Evolutionary conservation across 768 basidiomycete species (phyloP), one percentile per base, ranked within the genome.

Genomic region (Hebeloma cylindrosporum): DNA sequence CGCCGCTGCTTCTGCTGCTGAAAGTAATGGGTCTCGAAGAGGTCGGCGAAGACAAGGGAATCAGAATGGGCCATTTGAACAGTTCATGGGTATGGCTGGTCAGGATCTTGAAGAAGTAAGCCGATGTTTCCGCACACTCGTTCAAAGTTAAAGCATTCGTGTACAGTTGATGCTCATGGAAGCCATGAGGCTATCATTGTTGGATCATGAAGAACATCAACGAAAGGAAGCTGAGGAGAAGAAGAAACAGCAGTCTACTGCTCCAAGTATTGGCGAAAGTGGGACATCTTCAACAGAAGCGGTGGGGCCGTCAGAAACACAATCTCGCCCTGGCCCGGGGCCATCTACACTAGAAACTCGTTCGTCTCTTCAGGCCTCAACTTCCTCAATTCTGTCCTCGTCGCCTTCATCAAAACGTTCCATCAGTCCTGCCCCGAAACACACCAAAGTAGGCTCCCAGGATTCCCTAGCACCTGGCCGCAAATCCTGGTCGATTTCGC

Each of bases 81-180:
- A 84, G 54, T 75, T 83, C 44, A 77, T 91, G 73, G 82, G 82
- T 11, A 71, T 91, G 52, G 80, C 76, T 35, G 89, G 88, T n/a
- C 87, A 88, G 63, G 93, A 95, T 68, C 65, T 95, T 43, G 93
- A 94, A 73, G 93, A 95, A 77, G 93, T 92, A 58, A 59, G 79
- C 62, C 33, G 36, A 29, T 47, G 47, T 39, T 49, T 26, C 42
- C 27, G 18, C 9, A 30, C 28, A 16, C 20, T 31, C n/a, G 23
- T 34, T 32, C 30, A 18, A 29, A 48, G 30, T 41, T 40, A 21
- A 42, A 14, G 43, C 14, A 42, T n/a, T 36, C 39, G 25, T 35
- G 34, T 53, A 29, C 51, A 99, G 92, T 69, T 99, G 32, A 97
- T 98, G 95, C 73, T 99, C 43, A 94, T 94, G 90, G 96, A 98